Evolutionary conservation across 1,139 yeast genomes (phyloP), one percentile per base, ranked within the genome.

Genomic region (Hyphopichia wangnamkhiaoensis): DNA sequence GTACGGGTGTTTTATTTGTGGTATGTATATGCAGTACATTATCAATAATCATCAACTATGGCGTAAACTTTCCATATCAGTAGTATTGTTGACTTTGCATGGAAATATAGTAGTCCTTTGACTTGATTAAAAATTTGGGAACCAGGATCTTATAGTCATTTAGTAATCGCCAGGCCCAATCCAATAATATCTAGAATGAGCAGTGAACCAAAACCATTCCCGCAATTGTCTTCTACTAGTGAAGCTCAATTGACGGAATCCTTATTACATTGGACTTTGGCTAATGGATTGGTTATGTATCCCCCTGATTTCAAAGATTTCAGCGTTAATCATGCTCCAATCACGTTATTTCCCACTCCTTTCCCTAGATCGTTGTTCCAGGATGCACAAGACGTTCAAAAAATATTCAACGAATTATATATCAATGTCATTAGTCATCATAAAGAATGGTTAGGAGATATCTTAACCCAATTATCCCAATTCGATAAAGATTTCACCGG

Each of bases 261-360:
- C 38, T 55, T 85, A 27, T 70, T 74, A 36, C 96, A 90, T 50
- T 90, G 95, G 90, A 71, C 87, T 5, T 65, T 90, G 39, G 74
- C 84, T 36, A 80, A 88, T 63, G 96, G 97, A 2, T 67, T 90
- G 39, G 75, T 82, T 14, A 83, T 91, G 80, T 82, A 86, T 52
- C 89, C 90, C 2, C 82, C 84, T 3, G 64, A 71, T 30, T 83
- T 74, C 59, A 36, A 62, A 16, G 33, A 46, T 1, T 70, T 56
- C 45, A 68, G 64, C 55, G 84, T 87, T 14, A 73, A 72, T 35
- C 77, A 76, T 43, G 96, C 96, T 3, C 98, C 98, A 19, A 80
- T 89, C 10, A 91, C 98, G 1, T 56, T 91, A 31, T 89, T 75
- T 54, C 99, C 98, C 3, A 87, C 98, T 0, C 96, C 96, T 9